Percentiles rank a stretch among this genome's conserved stretches.
Conservation (phyloP, 2,329 filamentous ascomycete species). For the Hypoxylon sp. region DNA sequence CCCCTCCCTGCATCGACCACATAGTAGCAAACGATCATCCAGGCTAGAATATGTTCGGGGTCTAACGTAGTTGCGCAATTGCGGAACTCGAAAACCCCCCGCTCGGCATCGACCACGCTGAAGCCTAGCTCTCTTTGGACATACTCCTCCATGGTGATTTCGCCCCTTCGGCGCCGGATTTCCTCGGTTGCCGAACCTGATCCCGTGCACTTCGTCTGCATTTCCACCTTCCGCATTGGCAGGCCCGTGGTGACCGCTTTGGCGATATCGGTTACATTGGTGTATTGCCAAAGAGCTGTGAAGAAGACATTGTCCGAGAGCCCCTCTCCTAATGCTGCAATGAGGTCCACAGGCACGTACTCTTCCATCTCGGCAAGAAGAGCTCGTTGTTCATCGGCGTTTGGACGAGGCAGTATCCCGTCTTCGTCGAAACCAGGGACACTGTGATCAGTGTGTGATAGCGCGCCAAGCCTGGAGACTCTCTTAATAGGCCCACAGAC, state of each 20-base stretch:
- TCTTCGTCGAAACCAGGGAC: neutral
- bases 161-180: neutral
- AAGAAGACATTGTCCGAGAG: slow-evolving; percentile 21
- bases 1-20: neutral
- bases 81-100: slow-evolving; percentile 45
- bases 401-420: neutral
- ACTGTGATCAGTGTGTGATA: neutral
- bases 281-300: slow-evolving; percentile 32
- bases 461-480: neutral
- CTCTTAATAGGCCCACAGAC: slow-evolving; percentile 15
- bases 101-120: slow-evolving; percentile 25
- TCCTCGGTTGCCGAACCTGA: neutral
- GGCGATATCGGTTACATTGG: slow-evolving; percentile 7
- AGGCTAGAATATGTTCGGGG: slow-evolving; percentile 13
- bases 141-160: too few relatives aligned
- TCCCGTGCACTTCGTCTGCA: slow-evolving; percentile 29
- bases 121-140: neutral
- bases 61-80: slow-evolving; percentile 23
- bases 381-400: neutral
- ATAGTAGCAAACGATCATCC: slow-evolving; percentile 7
- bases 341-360: slow-evolving; percentile 7
- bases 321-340: neutral
- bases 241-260: neutral
- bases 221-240: neutral
- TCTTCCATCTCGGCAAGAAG: slow-evolving; percentile 10